Conservation (phyloP, 2,329 filamentous ascomycete species). For the Botryotinia convoluta region DNA sequence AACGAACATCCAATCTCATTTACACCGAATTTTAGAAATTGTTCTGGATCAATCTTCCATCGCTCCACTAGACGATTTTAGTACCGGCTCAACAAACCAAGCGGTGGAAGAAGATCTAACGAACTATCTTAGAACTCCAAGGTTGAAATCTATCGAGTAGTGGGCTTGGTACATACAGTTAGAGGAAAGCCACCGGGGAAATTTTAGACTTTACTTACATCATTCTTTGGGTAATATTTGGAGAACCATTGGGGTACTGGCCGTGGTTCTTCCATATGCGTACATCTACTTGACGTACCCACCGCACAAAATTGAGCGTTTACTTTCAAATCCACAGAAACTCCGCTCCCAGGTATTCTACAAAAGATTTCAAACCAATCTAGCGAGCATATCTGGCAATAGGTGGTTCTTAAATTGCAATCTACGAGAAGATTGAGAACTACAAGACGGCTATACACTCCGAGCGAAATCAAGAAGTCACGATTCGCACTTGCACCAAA, state of each 20-base stretch:
- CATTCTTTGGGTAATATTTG: constrained; percentile 8
- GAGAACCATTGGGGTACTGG: neutral
- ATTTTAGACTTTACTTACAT: constrained; percentile 5
- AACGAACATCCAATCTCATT: constrained; percentile 18
- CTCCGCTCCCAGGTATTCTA: neutral
- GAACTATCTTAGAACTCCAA: neutral
- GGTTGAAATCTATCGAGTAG: neutral
- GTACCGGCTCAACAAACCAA: constrained; percentile 14
- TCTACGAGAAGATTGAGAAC: neutral
- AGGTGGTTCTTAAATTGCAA: constrained; percentile 6
- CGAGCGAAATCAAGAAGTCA: neutral
- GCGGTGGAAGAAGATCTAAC: constrained; percentile 9
- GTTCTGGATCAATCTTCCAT: constrained; percentile 19
- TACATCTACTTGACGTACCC: constrained; percentile 7
- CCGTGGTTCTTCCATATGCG: constrained; percentile 10
- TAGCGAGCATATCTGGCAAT: neutral
- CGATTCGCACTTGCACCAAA: constrained; percentile 5
- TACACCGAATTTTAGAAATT: constrained; percentile 8
- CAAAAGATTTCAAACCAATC: neutral
- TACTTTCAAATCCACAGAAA: constrained; percentile 10
- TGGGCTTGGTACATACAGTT: neutral
- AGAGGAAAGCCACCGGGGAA: constrained; percentile 1
- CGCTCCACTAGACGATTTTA: constrained; percentile 9
- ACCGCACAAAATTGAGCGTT: constrained; percentile 2
- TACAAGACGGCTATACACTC: neutral